Evolutionary conservation across 768 basidiomycete species (phyloP).

Genomic region (Rhodotorula paludigena): DNA sequence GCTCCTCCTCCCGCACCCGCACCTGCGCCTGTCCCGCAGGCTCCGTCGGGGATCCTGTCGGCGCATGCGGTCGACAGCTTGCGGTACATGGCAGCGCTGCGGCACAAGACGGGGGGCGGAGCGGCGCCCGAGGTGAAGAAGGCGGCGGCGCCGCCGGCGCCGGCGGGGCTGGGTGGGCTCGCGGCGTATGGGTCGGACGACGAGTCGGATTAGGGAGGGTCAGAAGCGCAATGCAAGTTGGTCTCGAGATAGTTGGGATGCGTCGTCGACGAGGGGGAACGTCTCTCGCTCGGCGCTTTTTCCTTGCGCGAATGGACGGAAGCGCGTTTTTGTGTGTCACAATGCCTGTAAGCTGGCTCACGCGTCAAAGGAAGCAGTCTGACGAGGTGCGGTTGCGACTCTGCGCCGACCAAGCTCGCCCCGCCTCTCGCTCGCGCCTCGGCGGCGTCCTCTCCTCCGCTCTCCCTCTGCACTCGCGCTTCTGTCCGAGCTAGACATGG

Average conservation of each 20-base stretch:
- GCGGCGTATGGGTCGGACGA: conserved; percentile 37
- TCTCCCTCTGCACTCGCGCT: too few relatives aligned
- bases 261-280: too few relatives aligned
- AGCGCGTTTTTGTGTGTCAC: too few relatives aligned
- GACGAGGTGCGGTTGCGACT: too few relatives aligned
- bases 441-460: neutral
- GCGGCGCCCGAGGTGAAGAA: conserved; percentile 36
- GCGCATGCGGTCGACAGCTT: conserved; percentile 82
- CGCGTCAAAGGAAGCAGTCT: too few relatives aligned
- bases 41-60: conserved; percentile 60
- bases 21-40: conserved; percentile 43
- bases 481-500: neutral
- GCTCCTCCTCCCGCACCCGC: conserved; percentile 45
- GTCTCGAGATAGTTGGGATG: too few relatives aligned
- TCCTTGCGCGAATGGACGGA: too few relatives aligned
- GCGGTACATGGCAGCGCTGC: conserved; percentile 83
- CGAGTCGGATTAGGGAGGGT: conserved; percentile 21
- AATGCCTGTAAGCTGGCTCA: too few relatives aligned
- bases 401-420: conserved; percentile 4
- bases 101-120: conserved; percentile 53
- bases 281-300: too few relatives aligned
- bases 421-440: neutral
- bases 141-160: conserved; percentile 44
- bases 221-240: too few relatives aligned
- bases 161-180: conserved; percentile 27